Evolutionary conservation across 1,139 yeast genomes (phyloP), one percentile per base, ranked within the genome.

Genomic region (Blastobotrys serpentis): DNA sequence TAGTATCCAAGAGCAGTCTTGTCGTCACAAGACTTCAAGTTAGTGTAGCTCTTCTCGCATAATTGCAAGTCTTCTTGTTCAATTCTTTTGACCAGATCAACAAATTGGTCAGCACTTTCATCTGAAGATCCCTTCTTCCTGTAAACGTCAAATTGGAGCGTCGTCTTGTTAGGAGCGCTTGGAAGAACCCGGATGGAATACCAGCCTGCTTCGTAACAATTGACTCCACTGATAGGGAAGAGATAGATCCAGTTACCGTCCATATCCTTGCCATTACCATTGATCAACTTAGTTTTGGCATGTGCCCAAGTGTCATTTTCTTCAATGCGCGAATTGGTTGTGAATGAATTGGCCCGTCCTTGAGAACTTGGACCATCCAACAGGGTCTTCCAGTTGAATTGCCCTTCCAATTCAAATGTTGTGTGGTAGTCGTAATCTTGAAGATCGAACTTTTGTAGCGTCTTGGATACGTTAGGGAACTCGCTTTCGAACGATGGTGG

Each of bases 151-250:
- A 38, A 47, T 22, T 47, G 49, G 29, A 47, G 26, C 10, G 44
- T 18, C 2, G 49, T 47, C 30, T 42, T 37, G 25, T 41, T 39
- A 2, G 49, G 46, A 7, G 38, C 40, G 10, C 30, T 25, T 19
- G 49, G 49, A 13, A 47, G 32, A 5, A 43, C 44, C n/a, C 49
- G 46, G 16, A 47, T 37, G 11, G 49, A 47, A 29, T 47, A 47
- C 49, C 49, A 47, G 3, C 46, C 49, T 6, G 46, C n/a, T 2
- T 38, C 33, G 36, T 22, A 47, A 32, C 46, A 42, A 19, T 39
- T 47, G 43, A 47, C 17, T 3, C 46, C 42, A 18, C 38, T 47
- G 26, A 22, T 22, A 5, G 49, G 49, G 41, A 37, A 47, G 36
- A 47, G 19, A 23, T 47, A 47, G 26, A 47, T 11, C 34, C 36